Evolutionary conservation across 306 rosid species (phyloP).

Genomic region (Prinsepia uniflora): DNA sequence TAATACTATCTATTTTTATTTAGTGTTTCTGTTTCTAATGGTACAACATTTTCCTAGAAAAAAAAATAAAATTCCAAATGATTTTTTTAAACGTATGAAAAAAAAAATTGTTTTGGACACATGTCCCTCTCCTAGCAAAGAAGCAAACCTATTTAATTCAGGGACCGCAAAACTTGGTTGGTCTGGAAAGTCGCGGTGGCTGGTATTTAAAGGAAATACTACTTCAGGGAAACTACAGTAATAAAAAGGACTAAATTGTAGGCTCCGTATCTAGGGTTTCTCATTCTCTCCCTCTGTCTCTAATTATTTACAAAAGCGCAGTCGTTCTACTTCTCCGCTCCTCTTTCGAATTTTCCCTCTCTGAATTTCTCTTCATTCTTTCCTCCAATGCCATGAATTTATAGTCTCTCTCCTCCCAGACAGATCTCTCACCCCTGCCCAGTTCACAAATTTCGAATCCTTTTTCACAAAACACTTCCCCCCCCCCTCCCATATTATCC

Average conservation of each 20-base stretch:
- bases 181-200: too few relatives aligned
- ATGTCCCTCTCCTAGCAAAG: too few relatives aligned
- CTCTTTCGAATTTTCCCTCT: neutral
- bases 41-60: too few relatives aligned
- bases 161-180: too few relatives aligned
- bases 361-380: slow-evolving; percentile 4
- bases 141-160: too few relatives aligned
- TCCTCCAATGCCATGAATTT: slow-evolving; percentile 8
- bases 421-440: neutral
- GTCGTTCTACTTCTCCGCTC: slow-evolving; percentile 21
- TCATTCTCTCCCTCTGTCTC: neutral
- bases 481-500: too few relatives aligned
- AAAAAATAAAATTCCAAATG: too few relatives aligned
- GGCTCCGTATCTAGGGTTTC: slow-evolving; percentile 23
- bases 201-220: too few relatives aligned
- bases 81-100: too few relatives aligned
- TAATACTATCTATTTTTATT: too few relatives aligned
- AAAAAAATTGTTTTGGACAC: too few relatives aligned
- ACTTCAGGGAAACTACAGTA: slow-evolving; percentile 6
- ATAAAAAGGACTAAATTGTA: slow-evolving; percentile 32
- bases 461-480: neutral
- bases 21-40: too few relatives aligned
- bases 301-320: slow-evolving; percentile 22
- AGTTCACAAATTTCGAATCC: neutral
- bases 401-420: slow-evolving; percentile 17